Evolutionary conservation across 2,329 filamentous ascomycete species (phyloP).

Genomic region (Blastomyces parvus): DNA sequence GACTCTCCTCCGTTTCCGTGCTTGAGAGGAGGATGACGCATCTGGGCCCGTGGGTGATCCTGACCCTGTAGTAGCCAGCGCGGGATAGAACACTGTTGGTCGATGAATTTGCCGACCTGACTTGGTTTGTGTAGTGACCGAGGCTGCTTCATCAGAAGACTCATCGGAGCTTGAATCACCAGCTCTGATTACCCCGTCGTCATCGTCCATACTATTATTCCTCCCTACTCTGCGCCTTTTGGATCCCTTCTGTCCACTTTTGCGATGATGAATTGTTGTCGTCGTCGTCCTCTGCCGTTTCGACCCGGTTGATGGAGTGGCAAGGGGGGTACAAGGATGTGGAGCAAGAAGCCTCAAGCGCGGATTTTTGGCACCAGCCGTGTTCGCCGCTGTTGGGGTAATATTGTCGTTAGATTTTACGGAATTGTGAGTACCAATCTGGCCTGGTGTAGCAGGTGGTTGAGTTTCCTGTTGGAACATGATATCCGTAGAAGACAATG

Average conservation of each 20-base stretch:
- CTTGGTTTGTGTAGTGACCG: conserved; percentile 58
- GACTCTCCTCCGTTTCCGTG: conserved; percentile 48
- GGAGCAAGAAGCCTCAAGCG: conserved; percentile 1
- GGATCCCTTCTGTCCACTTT: conserved; percentile 6
- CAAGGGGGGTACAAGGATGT: not conserved
- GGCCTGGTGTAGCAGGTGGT: not conserved
- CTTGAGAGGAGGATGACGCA: conserved; percentile 16
- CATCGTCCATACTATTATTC: conserved; percentile 21
- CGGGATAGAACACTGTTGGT: conserved; percentile 50
- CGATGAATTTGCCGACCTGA: conserved; percentile 63
- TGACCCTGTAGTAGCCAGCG: conserved; percentile 13
- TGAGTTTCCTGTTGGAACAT: not conserved
- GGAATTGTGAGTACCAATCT: not conserved
- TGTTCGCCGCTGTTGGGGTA: not conserved
- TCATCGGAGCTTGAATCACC: conserved; percentile 32
- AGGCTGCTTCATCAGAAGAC: conserved; percentile 41
- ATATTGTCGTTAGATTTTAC: not conserved
- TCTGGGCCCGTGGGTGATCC: conserved; percentile 16
- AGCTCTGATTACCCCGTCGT: conserved; percentile 27
- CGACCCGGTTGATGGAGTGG: conserved; percentile 1
- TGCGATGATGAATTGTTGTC: conserved; percentile 6
- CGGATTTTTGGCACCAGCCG: not conserved
- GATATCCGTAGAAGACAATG: not conserved
- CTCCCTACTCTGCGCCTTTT: conserved; percentile 13
- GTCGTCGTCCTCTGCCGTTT: conserved; percentile 7